Evolutionary conservation across 495 filamentous ascomycete genomes (phyloP).

Genomic region (Pyrenula aspistea): DNA sequence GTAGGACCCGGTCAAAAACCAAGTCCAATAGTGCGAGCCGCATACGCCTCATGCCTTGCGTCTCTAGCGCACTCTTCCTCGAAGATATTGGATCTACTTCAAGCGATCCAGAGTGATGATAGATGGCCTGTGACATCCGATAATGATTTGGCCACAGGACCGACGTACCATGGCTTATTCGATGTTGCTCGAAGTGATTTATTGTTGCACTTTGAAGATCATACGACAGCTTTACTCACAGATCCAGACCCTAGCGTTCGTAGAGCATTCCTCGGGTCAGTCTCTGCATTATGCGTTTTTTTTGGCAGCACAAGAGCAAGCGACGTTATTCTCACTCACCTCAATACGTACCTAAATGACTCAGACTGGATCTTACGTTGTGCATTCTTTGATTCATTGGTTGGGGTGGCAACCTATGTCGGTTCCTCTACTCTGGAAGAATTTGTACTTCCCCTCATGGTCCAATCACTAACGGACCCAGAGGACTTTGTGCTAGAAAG

Average conservation of each 20-base stretch:
- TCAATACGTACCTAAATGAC: conserved; percentile 97
- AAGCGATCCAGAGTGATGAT: conserved; percentile 74
- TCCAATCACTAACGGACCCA: conserved; percentile 89
- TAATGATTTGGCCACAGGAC: conserved; percentile 53
- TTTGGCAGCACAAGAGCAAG: conserved; percentile 83
- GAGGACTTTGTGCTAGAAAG: conserved; percentile 93
- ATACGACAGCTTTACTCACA: conserved; percentile 81
- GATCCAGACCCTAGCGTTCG: conserved; percentile 82
- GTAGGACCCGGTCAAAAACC: conserved; percentile 38
- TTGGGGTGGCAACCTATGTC: conserved; percentile 83
- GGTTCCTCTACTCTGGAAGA: conserved; percentile 83
- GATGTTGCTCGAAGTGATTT: conserved; percentile 72
- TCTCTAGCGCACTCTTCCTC: conserved; percentile 83
- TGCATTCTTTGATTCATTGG: conserved; percentile 91
- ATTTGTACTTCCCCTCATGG: conserved; percentile 91
- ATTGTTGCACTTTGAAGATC: conserved; percentile 65
- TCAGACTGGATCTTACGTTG: conserved; percentile 93
- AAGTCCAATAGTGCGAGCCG: conserved; percentile 64
- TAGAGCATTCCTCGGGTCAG: conserved; percentile 85
- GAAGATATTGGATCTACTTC: conserved; percentile 80
- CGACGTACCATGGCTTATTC: conserved; percentile 66
- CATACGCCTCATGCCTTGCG: conserved; percentile 86
- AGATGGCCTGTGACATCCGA: conserved; percentile 55
- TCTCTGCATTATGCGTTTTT: conserved; percentile 86
- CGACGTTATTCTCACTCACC: conserved; percentile 85